Percentiles rank a stretch among this genome's conserved stretches.
Evolutionary conservation across 148 eudicot genomes (phyloP).

Genomic region (Polygonum aviculare): DNA sequence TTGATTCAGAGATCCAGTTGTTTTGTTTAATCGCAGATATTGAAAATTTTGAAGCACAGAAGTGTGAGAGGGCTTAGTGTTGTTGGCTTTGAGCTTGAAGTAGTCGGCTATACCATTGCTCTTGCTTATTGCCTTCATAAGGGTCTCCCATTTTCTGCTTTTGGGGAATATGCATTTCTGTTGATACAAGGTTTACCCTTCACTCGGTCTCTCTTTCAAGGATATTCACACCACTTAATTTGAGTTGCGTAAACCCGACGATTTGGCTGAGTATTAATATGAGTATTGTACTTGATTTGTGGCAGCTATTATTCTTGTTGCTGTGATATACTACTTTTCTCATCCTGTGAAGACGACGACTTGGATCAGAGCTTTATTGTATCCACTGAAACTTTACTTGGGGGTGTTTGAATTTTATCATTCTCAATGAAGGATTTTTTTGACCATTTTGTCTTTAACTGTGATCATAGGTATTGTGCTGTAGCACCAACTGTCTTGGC

Average conservation of each 20-base stretch:
- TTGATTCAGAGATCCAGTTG: background rate
- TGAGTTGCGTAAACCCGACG: background rate
- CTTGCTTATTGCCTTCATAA: slow-evolving; percentile 95
- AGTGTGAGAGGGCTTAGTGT: slow-evolving; percentile 88
- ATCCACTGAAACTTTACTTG: slow-evolving; percentile 34
- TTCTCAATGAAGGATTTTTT: background rate
- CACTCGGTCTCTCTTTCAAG: background rate
- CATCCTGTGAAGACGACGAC: slow-evolving; percentile 65
- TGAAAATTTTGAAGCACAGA: slow-evolving; percentile 61
- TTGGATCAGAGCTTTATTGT: slow-evolving; percentile 79
- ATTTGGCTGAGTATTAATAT: background rate
- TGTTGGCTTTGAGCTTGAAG: slow-evolving; percentile 81
- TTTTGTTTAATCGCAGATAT: slow-evolving; percentile 39
- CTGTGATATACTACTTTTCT: slow-evolving; percentile 78
- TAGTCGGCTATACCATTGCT: slow-evolving; percentile 87
- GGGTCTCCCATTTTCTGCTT: slow-evolving; percentile 96
- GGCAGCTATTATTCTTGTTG: slow-evolving; percentile 81
- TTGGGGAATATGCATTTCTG: slow-evolving; percentile 85
- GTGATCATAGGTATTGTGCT: slow-evolving; percentile 65
- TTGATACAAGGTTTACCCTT: slow-evolving; percentile 61
- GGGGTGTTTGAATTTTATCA: slow-evolving; percentile 3
- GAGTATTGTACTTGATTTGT: background rate
- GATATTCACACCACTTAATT: background rate
- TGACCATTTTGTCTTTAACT: slow-evolving; percentile 16
- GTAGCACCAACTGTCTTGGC: slow-evolving; percentile 87